Conservation (phyloP, 164 flowering plant species). For the Taxillus chinensis region DNA sequence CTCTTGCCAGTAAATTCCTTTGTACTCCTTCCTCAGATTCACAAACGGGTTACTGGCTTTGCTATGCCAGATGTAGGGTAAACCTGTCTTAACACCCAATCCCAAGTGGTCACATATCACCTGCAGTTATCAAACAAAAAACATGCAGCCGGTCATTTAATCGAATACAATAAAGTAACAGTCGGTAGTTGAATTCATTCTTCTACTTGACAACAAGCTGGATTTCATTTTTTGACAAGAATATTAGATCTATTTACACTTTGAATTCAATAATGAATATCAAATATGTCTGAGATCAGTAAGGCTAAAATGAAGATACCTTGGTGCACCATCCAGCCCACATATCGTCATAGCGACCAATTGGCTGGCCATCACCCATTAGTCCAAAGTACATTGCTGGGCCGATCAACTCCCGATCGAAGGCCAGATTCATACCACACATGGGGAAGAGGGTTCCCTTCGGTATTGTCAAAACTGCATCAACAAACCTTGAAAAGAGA, state of each 20-base stretch:
- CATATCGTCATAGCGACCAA: slow-evolving; percentile 81
- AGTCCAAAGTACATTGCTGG: slow-evolving; percentile 85
- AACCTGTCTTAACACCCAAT: slow-evolving; percentile 59
- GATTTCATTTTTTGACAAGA: no score
- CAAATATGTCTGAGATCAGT: no score
- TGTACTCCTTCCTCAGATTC: slow-evolving; percentile 68
- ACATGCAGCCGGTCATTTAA: no score
- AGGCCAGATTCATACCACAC: slow-evolving; percentile 77
- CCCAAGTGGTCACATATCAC: slow-evolving; percentile 76
- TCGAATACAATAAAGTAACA: no score
- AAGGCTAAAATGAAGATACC: slow-evolving; percentile 22
- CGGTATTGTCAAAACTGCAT: slow-evolving; percentile 70
- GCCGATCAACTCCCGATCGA: slow-evolving; percentile 69
- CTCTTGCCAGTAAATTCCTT: slow-evolving; percentile 72
- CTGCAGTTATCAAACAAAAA: slow-evolving; percentile 17
- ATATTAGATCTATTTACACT: no score
- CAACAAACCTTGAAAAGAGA: slow-evolving; percentile 43
- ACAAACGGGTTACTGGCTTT: slow-evolving; percentile 73
- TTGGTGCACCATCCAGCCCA: slow-evolving; percentile 89
- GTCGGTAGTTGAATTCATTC: no score
- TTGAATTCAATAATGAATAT: no score
- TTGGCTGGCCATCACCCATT: slow-evolving; percentile 88
- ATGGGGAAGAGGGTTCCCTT: slow-evolving; percentile 77
- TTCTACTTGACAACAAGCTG: no score
- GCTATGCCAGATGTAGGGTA: slow-evolving; percentile 79